Evolutionary conservation across 352 stramenopile species (phyloP).

Genomic region (Phytophthora pistaciae): DNA sequence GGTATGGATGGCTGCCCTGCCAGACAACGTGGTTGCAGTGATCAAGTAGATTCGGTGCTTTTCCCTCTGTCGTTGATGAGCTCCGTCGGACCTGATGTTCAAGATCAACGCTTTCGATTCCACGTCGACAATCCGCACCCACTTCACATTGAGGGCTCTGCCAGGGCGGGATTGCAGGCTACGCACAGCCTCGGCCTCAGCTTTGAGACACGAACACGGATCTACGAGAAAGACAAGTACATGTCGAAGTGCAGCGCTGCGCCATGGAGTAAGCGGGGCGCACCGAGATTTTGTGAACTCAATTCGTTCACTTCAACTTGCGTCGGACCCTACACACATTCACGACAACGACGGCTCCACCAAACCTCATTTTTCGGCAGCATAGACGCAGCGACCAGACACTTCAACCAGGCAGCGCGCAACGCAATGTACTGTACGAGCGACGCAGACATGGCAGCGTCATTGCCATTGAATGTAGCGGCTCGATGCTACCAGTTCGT

Average conservation of each 20-base stretch:
- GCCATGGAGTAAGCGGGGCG: background rate
- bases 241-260: no score
- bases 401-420: background rate
- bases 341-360: background rate
- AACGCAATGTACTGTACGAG: no score
- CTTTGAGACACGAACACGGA: no score
- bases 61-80: background rate
- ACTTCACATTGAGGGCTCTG: background rate
- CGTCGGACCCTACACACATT: background rate
- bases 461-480: no score
- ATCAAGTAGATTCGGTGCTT: background rate
- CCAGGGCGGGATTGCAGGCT: background rate
- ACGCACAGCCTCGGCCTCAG: no score
- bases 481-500: no score
- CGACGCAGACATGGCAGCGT: no score
- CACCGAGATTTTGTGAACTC: background rate
- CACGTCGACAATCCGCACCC: background rate
- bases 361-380: background rate
- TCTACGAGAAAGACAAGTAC: no score
- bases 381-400: background rate
- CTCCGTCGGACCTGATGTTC: background rate
- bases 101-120: conserved; percentile 2
- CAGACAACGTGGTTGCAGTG: background rate
- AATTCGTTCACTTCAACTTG: background rate
- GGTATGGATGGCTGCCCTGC: background rate